Base-by-base conservation (phyloP, 2,329 filamentous ascomycete genomes). In the Mycosphaerella sp. region DNA sequence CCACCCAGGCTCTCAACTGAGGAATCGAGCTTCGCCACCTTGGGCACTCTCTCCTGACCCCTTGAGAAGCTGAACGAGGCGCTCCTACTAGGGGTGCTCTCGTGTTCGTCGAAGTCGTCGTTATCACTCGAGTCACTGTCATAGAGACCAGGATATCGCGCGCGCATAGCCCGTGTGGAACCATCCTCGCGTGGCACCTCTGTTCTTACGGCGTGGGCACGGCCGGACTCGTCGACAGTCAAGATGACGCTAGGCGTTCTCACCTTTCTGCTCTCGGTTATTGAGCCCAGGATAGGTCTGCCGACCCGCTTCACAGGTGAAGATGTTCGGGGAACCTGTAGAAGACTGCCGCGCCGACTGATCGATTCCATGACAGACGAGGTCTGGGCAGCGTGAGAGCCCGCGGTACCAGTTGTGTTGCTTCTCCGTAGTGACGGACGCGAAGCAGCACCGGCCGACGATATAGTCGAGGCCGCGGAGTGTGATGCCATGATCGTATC, bases 231-330 rank as follows among this genome's bases (percentile, higher is more conserved):
- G 55, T 76, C 74, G 32, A 77, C 68, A 5, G 65, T 68, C 36
- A 70, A 54, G 34, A 76, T 65, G 16, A 77, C 41, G 71, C 71
- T 44, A 69, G 66, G 8, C 21, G 69, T 66, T 18, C 61, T 59
- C 8, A 64, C 51, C 47, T 69, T 68, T 53, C 66, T 65, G 41
- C 69, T 60, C 56, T 76, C 74, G 3, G 73, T 72, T 12, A 77
- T 76, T 6, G 73, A 68, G 32, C 68, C 69, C 2, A 76, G 66
- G 13, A 69, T 68, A 2, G 67, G 64, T 44, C 57, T 63, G 30
- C 69, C 71, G 51, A 69, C 64, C 7, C 73, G 67, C 61, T 77
- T 77, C 17, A 76, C 52, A 0, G 74, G 74, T 13, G 74, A 77
- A 2, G 71, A 68, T 28, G 70, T 70, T 10, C 74, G 68, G 35